Percentiles rank a stretch among this genome's conserved stretches.
phyloP scores from a whole-genome alignment of 2,329 filamentous ascomycete species.

The Lithohypha guttulata region DNA sequence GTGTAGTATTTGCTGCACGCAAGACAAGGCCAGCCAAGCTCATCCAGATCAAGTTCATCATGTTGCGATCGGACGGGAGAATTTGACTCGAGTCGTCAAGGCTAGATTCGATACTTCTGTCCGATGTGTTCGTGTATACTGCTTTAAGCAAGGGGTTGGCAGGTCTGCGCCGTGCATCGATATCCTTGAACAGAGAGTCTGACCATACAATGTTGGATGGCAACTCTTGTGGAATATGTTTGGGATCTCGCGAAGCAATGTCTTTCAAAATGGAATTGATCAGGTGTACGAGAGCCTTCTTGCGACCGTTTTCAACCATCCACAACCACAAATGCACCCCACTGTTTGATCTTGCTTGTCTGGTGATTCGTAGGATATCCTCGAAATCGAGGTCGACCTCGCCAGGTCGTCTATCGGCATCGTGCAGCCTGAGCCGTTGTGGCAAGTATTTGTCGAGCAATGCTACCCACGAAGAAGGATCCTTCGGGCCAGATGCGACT shows the following conservation, averaged over 20 bases:
- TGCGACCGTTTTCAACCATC: constrained; percentile 32
- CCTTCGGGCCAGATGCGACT: not conserved
- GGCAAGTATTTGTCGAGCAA: constrained; percentile 5
- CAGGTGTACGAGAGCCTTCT: constrained; percentile 31
- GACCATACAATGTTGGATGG: constrained; percentile 26
- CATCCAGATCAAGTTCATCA: constrained; percentile 12
- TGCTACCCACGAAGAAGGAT: constrained; percentile 1
- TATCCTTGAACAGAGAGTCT: constrained; percentile 8
- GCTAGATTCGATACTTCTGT: not conserved
- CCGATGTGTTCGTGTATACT: not conserved
- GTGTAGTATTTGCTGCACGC: constrained; percentile 29
- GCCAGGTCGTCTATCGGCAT: not conserved
- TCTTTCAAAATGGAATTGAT: constrained; percentile 31
- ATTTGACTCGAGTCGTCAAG: not conserved
- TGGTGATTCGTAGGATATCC: not conserved
- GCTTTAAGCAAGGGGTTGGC: not conserved
- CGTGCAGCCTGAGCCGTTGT: not conserved
- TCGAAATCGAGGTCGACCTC: not conserved
- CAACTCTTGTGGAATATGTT: constrained; percentile 15
- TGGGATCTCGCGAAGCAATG: constrained; percentile 22
- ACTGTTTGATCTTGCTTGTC: not conserved
- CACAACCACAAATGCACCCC: constrained; percentile 30
- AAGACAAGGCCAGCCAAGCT: constrained; percentile 26
- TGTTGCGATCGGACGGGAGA: too few species aligned
- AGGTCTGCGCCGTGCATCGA: constrained; percentile 26